A percentile compares a stretch with the other conserved stretches of the same genome.
These are phyloP conservation scores for Juncus effusus DNA, from an alignment of 176 grass and related monocot species.

Conservation along the genomic window DNA sequence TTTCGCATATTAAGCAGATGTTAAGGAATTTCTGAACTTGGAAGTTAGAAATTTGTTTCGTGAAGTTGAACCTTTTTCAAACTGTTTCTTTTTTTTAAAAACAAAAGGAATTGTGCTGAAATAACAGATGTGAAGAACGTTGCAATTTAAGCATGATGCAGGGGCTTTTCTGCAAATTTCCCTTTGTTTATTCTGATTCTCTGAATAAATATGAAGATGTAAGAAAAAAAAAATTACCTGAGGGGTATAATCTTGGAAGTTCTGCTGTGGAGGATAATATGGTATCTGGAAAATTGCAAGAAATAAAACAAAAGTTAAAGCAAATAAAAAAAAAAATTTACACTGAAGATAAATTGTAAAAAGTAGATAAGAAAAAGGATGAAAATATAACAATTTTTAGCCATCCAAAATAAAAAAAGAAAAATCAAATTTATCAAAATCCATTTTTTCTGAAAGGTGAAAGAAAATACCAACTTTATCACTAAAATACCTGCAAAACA, in stretches of 20 bases:
- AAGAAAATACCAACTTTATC: background rate
- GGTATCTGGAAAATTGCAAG: slow-evolving; percentile 60
- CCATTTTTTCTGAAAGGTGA: background rate
- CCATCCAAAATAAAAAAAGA: background rate
- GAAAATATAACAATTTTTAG: no score
- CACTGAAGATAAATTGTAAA: slow-evolving; percentile 14
- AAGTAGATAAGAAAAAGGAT: background rate
- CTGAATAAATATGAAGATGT: slow-evolving; percentile 27
- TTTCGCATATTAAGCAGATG: no score
- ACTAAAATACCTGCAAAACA: slow-evolving; percentile 69
- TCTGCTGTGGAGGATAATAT: slow-evolving; percentile 90
- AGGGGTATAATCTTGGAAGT: slow-evolving; percentile 70
- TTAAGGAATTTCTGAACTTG: no score
- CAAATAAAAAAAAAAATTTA: slow-evolving; percentile 24
- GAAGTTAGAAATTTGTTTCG: no score
- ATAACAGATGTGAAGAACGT: no score
- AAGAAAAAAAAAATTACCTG: slow-evolving; percentile 45
- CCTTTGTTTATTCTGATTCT: background rate
- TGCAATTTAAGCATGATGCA: no score
- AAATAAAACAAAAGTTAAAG: no score
- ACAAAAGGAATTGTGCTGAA: no score
- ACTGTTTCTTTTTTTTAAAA: no score
- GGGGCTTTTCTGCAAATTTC: no score
- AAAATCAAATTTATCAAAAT: no score
- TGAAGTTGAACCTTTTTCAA: no score